Evolutionary conservation across 1,139 yeast species (phyloP), one percentile per base, ranked within the genome.

Genomic region (Scheffersomyces stambukii): DNA sequence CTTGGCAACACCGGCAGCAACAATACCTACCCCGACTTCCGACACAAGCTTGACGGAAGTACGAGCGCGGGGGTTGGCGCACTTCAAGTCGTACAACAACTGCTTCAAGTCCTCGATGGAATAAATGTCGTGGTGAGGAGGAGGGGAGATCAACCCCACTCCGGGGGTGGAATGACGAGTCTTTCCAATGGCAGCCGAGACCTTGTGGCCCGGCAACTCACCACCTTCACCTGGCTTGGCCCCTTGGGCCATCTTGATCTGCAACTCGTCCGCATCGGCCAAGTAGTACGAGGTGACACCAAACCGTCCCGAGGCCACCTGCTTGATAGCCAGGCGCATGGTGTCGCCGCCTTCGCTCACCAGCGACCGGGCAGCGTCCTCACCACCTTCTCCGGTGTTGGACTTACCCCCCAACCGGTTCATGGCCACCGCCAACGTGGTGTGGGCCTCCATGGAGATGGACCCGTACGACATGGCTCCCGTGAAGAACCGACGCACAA

Each of bases 181-280:
- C 61, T 83, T 86, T 32, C 95, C 98, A 64, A 91, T 91, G 29
- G 77, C 76, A 32, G 72, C 76, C 23, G 93, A 77, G 27, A 91
- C 97, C 62, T 91, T 91, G 65, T 84, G 83, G 37, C 96, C 96
- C 25, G 97, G 96, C 45, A 91, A 70, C 60, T 91, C 97, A 74
- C 98, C 98, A 70, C 98, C 98, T 68, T 91, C 97, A 69, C 97
- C 98, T 7, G 97, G 97, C 63, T 91, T 91, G 33, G 98, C 98
- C 63, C 98, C 97, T 64, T 91, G 98, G 7, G 98, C 97, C 93
- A 91, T 88, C 65, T 91, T 91, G 57, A 91, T 91, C 64, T 91
- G 98, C 42, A 91, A 77, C 64, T 91, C 97, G 52, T 91, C 97
- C 24, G 97, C 95, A 62, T 91, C 97, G 19, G 96, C 80, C 49